Conservation (phyloP, 306 rosid species). For the Cucurbita argyrosperma region DNA sequence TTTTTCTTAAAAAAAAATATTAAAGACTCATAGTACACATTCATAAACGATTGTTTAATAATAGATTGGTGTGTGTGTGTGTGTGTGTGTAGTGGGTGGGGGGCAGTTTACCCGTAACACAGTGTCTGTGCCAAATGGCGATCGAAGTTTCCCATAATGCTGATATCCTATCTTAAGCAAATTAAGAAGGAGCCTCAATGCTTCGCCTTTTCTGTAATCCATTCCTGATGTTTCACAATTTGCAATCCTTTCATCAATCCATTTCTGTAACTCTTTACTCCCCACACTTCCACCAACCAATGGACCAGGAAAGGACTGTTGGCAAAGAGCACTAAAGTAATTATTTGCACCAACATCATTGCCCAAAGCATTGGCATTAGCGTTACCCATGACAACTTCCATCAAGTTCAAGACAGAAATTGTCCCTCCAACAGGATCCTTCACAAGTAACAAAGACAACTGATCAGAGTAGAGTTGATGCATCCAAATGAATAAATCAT, state of each 20-base stretch:
- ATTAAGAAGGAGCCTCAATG: constrained; percentile 65
- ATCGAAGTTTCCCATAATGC: constrained; percentile 84
- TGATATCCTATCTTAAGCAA: constrained; percentile 85
- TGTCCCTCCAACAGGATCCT: constrained; percentile 53
- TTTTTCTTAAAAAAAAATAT: background rate
- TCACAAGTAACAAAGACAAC: constrained; percentile 25
- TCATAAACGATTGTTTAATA: background rate
- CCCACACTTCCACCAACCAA: constrained; percentile 88
- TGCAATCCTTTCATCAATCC: constrained; percentile 85
- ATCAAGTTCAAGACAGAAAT: constrained; percentile 56
- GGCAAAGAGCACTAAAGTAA: constrained; percentile 65
- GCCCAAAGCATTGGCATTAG: constrained; percentile 20
- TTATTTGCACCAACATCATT: constrained; percentile 25
- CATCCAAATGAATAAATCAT: background rate
- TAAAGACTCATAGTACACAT: background rate
- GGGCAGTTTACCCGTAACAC: constrained; percentile 35
- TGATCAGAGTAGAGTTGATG: constrained; percentile 14
- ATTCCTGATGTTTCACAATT: constrained; percentile 35
- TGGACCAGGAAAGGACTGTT: constrained; percentile 89
- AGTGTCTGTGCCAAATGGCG: constrained; percentile 71
- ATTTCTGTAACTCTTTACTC: constrained; percentile 69
- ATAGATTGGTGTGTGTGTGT: too few species aligned
- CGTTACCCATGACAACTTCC: constrained; percentile 50
- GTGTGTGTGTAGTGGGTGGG: background rate
- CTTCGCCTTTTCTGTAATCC: constrained; percentile 60